A percentile compares a stretch with the other conserved stretches of the same genome.
These are phyloP conservation scores for Dryas alaskensis DNA, from an alignment of 306 rosid genomes.

Conservation along the genomic window DNA sequence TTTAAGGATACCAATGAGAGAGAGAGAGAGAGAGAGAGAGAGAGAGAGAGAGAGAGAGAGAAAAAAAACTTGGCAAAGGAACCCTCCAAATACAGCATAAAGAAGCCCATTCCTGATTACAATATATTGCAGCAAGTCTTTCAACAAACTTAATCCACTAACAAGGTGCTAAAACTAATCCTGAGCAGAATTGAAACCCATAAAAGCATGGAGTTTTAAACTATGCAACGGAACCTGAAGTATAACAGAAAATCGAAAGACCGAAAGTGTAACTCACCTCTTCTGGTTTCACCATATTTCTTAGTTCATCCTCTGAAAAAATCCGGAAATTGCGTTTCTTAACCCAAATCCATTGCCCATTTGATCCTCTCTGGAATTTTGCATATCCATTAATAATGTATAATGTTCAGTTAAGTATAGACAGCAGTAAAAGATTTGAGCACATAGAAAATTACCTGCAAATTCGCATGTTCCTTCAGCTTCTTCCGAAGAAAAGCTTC, in stretches of 20 bases:
- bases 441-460: conserved; percentile 52
- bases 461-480: conserved; percentile 76
- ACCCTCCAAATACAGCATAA: neutral
- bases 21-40: too few relatives aligned
- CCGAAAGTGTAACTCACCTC: conserved; percentile 60
- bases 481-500: conserved; percentile 75
- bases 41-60: too few relatives aligned
- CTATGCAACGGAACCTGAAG: too few relatives aligned
- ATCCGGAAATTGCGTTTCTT: conserved; percentile 83
- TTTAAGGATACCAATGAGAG: too few relatives aligned
- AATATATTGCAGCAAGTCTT: too few relatives aligned
- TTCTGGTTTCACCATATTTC: conserved; percentile 89
- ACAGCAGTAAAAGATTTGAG: conserved; percentile 6
- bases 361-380: conserved; percentile 62
- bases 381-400: conserved; percentile 33
- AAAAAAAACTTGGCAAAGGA: too few relatives aligned
- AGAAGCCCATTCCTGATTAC: too few relatives aligned
- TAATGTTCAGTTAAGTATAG: conserved; percentile 32
- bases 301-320: conserved; percentile 74
- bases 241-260: neutral
- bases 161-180: too few relatives aligned
- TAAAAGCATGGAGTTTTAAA: too few relatives aligned
- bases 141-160: too few relatives aligned
- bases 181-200: too few relatives aligned
- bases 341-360: conserved; percentile 72